phyloP scores from a whole-genome alignment of 768 basidiomycete genomes.

The Infundibulicybe gibba region DNA sequence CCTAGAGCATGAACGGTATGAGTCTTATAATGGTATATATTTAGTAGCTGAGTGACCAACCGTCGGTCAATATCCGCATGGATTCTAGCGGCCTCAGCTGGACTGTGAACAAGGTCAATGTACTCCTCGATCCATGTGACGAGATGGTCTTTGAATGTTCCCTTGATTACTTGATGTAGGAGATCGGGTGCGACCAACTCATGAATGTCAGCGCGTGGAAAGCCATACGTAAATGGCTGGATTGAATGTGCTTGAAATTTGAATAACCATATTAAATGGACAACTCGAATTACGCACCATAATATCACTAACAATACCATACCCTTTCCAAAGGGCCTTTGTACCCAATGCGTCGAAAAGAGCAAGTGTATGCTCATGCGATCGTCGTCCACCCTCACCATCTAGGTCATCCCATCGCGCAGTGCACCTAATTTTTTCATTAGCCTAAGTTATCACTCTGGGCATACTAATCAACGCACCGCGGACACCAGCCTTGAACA shows the following conservation, averaged over 20 bases:
- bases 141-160: conserved; percentile 33
- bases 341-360: conserved; percentile 11
- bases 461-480: conserved; percentile 10
- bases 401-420: conserved; percentile 12
- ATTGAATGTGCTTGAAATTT: no score
- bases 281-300: conserved; percentile 11
- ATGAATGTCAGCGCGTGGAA: conserved; percentile 29
- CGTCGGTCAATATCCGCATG: conserved; percentile 23
- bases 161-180: conserved; percentile 30
- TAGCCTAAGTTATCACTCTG: conserved; percentile 1
- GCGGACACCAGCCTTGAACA: conserved; percentile 18
- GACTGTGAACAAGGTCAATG: conserved; percentile 10
- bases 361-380: conserved; percentile 11
- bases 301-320: conserved; percentile 20
- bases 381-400: conserved; percentile 1
- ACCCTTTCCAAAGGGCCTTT: conserved; percentile 19
- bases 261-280: background rate
- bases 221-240: conserved; percentile 21
- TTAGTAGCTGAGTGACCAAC: conserved; percentile 11
- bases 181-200: conserved; percentile 24
- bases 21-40: background rate
- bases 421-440: conserved; percentile 16
- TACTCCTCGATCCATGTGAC: conserved; percentile 27
- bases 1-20: background rate
- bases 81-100: conserved; percentile 11